A percentile compares a stretch with the other conserved stretches of the same genome.
phyloP scores from a whole-genome alignment of 1,139 yeast species.

The Kluyveromyces marxianus region DNA sequence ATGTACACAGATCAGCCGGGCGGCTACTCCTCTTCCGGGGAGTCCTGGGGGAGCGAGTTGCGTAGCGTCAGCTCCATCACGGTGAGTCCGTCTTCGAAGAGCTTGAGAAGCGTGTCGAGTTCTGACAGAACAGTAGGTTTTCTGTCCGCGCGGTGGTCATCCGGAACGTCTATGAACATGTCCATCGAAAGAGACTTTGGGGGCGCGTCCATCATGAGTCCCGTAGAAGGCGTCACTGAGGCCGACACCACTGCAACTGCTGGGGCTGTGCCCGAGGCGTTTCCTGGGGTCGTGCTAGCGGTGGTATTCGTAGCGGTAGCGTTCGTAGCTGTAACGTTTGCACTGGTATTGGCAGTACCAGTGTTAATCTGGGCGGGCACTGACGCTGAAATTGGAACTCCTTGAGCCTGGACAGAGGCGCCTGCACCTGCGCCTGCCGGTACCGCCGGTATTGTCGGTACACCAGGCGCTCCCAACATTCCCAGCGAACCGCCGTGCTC shows the following conservation, averaged over 20 bases:
- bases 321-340: not conserved
- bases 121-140: constrained; percentile 27
- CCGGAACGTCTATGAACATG: constrained; percentile 23
- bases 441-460: not conserved
- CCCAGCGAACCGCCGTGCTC: not conserved
- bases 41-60: constrained; percentile 9
- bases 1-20: not conserved
- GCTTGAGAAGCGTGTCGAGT: constrained; percentile 21
- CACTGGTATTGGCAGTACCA: not conserved
- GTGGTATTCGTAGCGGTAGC: not conserved
- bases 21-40: constrained; percentile 1
- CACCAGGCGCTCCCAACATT: not conserved
- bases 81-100: constrained; percentile 28
- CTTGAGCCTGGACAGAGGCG: too few species aligned
- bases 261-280: not conserved
- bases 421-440: not conserved
- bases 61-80: constrained; percentile 25
- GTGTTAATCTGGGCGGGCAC: not conserved
- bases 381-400: not conserved
- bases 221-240: constrained; percentile 1
- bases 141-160: constrained; percentile 17
- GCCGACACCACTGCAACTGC: not conserved
- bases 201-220: constrained; percentile 21
- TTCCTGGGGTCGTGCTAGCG: not conserved
- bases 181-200: constrained; percentile 23